Percentiles rank a stretch among this genome's conserved stretches.
Evolutionary conservation across 768 basidiomycete species (phyloP).

Genomic region (Chlorophyllum brunneum): DNA sequence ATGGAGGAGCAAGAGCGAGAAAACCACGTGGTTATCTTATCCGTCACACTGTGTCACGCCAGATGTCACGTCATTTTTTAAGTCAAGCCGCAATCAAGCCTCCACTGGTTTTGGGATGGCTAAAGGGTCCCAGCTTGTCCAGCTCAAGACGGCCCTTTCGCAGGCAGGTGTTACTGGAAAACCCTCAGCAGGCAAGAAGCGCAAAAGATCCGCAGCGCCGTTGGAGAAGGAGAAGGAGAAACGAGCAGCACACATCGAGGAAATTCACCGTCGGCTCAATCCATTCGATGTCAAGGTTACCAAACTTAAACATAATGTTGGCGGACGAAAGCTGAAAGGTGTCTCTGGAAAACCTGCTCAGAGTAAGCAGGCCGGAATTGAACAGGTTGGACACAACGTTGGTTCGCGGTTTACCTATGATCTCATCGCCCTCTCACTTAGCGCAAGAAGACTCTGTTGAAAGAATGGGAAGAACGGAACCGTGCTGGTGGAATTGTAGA

Average conservation of each 20-base stretch:
- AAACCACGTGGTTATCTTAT: constrained; percentile 10
- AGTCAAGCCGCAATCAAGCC: not conserved
- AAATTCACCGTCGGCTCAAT: constrained; percentile 84
- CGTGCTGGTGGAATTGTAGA: constrained; percentile 89
- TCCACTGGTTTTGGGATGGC: constrained; percentile 40
- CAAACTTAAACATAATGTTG: constrained; percentile 89
- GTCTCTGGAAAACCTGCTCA: constrained; percentile 78
- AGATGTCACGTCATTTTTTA: not conserved
- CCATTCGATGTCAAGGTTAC: constrained; percentile 94
- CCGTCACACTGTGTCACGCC: constrained; percentile 5
- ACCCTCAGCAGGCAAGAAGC: constrained; percentile 55
- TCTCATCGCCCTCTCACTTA: constrained; percentile 26
- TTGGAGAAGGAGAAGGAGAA: constrained; percentile 82
- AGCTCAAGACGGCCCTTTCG: constrained; percentile 83
- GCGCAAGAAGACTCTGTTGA: constrained; percentile 85
- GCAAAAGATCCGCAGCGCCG: constrained; percentile 49
- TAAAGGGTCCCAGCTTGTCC: constrained; percentile 85
- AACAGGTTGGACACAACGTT: constrained; percentile 54
- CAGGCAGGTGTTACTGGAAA: constrained; percentile 73
- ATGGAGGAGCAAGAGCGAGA: not conserved
- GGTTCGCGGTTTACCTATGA: not conserved
- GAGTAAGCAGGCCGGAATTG: constrained; percentile 87
- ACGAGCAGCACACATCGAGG: constrained; percentile 71
- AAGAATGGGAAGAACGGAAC: constrained; percentile 79
- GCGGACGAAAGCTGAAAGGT: constrained; percentile 83